These are phyloP conservation scores for Penicillium antarcticum DNA, from an alignment of 495 filamentous ascomycete genomes.

Conservation along the genomic window DNA sequence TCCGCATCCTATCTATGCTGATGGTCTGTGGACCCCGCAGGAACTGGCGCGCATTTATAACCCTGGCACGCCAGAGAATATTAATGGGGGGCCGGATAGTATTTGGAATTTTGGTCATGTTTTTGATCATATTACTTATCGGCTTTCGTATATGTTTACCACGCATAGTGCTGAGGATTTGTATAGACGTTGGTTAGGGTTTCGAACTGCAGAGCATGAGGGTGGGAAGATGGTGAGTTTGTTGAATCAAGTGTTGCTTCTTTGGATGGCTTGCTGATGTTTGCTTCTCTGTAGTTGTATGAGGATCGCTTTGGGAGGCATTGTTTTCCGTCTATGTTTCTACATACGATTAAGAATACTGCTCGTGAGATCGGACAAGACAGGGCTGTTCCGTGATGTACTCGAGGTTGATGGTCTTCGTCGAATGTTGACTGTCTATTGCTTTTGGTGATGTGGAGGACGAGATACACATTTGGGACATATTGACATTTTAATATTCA, in stretches of 20 bases:
- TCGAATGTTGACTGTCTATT: too few species aligned
- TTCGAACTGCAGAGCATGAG: slow-evolving; percentile 16
- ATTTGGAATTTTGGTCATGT: slow-evolving; percentile 23
- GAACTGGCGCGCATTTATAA: slow-evolving; percentile 25
- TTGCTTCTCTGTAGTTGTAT: slow-evolving; percentile 1
- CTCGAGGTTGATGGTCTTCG: too few species aligned
- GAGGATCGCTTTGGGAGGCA: slow-evolving; percentile 20
- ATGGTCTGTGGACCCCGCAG: slow-evolving; percentile 29
- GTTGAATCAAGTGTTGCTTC: not conserved
- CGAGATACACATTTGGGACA: too few species aligned
- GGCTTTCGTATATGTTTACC: slow-evolving; percentile 29
- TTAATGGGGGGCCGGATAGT: slow-evolving; percentile 20
- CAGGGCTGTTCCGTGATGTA: slow-evolving; percentile 15
- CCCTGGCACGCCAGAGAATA: slow-evolving; percentile 19
- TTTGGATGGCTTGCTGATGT: not conserved
- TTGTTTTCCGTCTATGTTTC: slow-evolving; percentile 27
- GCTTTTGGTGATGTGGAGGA: too few species aligned
- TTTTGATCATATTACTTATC: slow-evolving; percentile 25
- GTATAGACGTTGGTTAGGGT: slow-evolving; percentile 25
- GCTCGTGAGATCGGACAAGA: slow-evolving; percentile 12
- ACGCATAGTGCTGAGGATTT: slow-evolving; percentile 24
- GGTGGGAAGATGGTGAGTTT: slow-evolving; percentile 20
- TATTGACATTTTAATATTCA: too few species aligned
- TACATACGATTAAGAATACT: slow-evolving; percentile 24
- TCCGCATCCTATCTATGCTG: slow-evolving; percentile 65